Evolutionary conservation across 2,329 filamentous ascomycete genomes (phyloP).

Genomic region (Alternaria gaisen): DNA sequence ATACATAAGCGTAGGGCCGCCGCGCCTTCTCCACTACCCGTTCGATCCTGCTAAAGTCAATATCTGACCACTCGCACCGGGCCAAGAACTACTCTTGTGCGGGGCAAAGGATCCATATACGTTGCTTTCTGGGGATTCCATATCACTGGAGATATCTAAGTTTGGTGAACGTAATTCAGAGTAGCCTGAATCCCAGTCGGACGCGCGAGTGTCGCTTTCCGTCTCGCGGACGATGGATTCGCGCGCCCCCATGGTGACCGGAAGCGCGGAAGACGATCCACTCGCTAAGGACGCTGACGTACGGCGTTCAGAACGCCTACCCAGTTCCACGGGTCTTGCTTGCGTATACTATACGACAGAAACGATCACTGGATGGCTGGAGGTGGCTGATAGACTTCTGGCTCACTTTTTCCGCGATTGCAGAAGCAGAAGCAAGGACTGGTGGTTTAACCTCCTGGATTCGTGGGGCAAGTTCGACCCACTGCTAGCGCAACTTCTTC

Average conservation of each 20-base stretch:
- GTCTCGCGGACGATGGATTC: conserved; percentile 2
- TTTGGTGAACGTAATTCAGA: background rate
- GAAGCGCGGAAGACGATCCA: conserved; percentile 33
- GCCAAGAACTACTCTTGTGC: conserved; percentile 7
- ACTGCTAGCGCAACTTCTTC: conserved; percentile 9
- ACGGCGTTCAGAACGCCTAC: conserved; percentile 7
- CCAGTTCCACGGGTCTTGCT: conserved; percentile 1
- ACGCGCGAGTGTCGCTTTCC: background rate
- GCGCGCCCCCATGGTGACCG: conserved; percentile 21
- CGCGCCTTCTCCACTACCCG: conserved; percentile 34
- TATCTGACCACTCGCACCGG: conserved; percentile 9
- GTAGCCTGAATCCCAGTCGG: background rate
- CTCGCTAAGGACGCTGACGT: conserved; percentile 33
- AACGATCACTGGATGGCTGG: background rate
- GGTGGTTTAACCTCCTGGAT: conserved; percentile 1
- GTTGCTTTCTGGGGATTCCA: background rate
- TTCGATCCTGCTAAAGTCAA: conserved; percentile 24
- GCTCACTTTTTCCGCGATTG: background rate
- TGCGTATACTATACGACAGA: background rate
- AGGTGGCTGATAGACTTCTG: background rate
- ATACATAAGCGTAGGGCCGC: conserved; percentile 35
- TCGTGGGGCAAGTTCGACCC: conserved; percentile 2
- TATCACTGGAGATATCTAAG: background rate
- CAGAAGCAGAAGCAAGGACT: background rate
- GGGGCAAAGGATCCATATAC: conserved; percentile 5